Evolutionary conservation across 2,329 filamentous ascomycete species (phyloP).

Genomic region (Pseudocercospora cruenta): DNA sequence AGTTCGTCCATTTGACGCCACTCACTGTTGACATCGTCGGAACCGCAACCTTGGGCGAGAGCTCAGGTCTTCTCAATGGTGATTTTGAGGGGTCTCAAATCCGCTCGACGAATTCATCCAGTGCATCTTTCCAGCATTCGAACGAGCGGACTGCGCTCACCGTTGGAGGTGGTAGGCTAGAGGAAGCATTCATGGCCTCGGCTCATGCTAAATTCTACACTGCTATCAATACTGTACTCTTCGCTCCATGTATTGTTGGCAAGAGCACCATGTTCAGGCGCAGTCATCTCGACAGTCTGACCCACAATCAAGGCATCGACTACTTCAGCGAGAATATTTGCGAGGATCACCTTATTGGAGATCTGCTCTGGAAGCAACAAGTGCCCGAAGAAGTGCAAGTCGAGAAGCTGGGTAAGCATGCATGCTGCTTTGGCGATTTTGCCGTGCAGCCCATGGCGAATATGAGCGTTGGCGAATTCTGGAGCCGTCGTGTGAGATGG

Average conservation of each 20-base stretch:
- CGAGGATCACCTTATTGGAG: conserved; percentile 94
- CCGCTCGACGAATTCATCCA: conserved; percentile 32
- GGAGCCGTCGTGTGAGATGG: conserved; percentile 84
- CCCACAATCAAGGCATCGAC: conserved; percentile 72
- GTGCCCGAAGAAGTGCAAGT: conserved; percentile 45
- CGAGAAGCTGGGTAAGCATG: conserved; percentile 71
- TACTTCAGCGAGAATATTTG: conserved; percentile 96
- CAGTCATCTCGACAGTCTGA: conserved; percentile 80
- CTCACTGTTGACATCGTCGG: conserved; percentile 73
- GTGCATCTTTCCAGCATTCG: conserved; percentile 24
- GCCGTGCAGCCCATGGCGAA: conserved; percentile 86
- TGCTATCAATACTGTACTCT: conserved; percentile 88
- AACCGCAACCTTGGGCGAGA: conserved; percentile 33
- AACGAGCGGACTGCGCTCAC: conserved; percentile 30
- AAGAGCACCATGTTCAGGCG: conserved; percentile 99
- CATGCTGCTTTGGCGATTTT: conserved; percentile 79
- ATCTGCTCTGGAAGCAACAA: conserved; percentile 78
- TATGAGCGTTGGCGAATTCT: conserved; percentile 77
- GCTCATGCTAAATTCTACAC: conserved; percentile 97
- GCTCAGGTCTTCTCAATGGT: conserved; percentile 26
- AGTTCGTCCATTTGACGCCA: conserved; percentile 93
- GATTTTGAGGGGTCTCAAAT: conserved; percentile 22
- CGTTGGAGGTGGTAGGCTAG: conserved; percentile 75
- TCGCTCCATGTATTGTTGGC: conserved; percentile 92
- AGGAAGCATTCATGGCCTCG: conserved; percentile 93